Conservation (phyloP, 2,329 filamentous ascomycete species). For the Cladosporium sp. region DNA sequence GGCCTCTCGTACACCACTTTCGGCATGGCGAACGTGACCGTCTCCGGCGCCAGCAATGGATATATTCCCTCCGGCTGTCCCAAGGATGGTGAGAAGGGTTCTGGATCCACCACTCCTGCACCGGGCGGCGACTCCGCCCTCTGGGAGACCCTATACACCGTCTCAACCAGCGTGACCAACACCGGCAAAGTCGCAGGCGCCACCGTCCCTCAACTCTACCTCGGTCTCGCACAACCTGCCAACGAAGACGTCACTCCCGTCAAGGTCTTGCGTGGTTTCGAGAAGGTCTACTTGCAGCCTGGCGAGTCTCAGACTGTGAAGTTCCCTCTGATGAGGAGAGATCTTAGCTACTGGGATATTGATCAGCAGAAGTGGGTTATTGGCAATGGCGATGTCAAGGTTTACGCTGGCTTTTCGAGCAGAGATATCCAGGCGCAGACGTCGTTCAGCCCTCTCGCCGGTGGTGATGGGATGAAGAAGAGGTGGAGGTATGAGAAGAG, state of each 20-base stretch:
- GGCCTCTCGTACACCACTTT: constrained; percentile 30
- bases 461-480: neutral
- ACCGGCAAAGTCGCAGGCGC: constrained; percentile 46
- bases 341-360: constrained; percentile 42
- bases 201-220: constrained; percentile 54
- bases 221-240: constrained; percentile 41
- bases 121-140: constrained; percentile 52
- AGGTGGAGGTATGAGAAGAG: neutral
- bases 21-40: constrained; percentile 39
- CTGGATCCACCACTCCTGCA: neutral
- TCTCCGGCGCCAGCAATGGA: constrained; percentile 95
- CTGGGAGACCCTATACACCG: constrained; percentile 48
- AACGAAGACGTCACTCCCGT: constrained; percentile 32
- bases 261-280: constrained; percentile 40
- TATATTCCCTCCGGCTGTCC: constrained; percentile 64
- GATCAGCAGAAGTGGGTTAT: constrained; percentile 38
- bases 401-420: constrained; percentile 26
- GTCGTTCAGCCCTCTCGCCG: constrained; percentile 15
- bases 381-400: constrained; percentile 15
- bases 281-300: constrained; percentile 35
- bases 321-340: constrained; percentile 38
- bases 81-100: constrained; percentile 8
- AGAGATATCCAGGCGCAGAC: constrained; percentile 20
- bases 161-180: constrained; percentile 48
- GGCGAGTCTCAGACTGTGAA: constrained; percentile 23